These are phyloP conservation scores for Odontarrhena argentea DNA, from an alignment of 345 rosid genomes.

Conservation along the genomic window DNA sequence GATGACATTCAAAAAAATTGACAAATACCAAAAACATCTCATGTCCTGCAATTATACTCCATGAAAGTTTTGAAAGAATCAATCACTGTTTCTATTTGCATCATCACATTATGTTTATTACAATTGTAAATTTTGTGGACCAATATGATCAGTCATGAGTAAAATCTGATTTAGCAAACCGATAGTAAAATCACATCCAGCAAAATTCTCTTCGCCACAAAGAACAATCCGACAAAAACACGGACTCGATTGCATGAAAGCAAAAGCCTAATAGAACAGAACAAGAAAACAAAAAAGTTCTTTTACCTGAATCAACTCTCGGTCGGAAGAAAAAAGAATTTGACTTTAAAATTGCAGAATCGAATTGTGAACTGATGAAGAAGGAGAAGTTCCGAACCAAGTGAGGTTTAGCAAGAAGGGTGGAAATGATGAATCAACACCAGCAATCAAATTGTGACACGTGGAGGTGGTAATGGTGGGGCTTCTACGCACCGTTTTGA, in stretches of 20 bases:
- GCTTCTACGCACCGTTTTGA: slow-evolving; percentile 14
- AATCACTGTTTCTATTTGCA: not conserved
- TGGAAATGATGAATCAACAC: slow-evolving; percentile 21
- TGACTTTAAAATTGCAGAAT: slow-evolving; percentile 20
- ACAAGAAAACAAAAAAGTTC: not conserved
- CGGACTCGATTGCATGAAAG: slow-evolving; percentile 6
- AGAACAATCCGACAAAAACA: not conserved
- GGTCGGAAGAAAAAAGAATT: not conserved
- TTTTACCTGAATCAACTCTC: slow-evolving; percentile 13
- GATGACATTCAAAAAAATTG: not conserved
- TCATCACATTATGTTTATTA: slow-evolving; percentile 4
- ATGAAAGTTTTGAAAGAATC: not conserved
- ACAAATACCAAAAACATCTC: not conserved
- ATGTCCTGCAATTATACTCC: not conserved
- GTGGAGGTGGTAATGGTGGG: not conserved
- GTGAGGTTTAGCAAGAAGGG: slow-evolving; percentile 19
- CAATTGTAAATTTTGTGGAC: not conserved
- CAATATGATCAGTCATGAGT: slow-evolving; percentile 7
- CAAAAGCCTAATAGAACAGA: not conserved
- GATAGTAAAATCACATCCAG: not conserved
- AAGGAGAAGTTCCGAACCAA: slow-evolving; percentile 2
- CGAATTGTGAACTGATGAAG: slow-evolving; percentile 23
- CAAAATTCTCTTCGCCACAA: not conserved
- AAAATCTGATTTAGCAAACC: not conserved
- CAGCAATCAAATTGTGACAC: not conserved